These are phyloP conservation scores for Trichoderma asperellum DNA, from an alignment of 2,329 filamentous ascomycete species.

Conservation along the genomic window DNA sequence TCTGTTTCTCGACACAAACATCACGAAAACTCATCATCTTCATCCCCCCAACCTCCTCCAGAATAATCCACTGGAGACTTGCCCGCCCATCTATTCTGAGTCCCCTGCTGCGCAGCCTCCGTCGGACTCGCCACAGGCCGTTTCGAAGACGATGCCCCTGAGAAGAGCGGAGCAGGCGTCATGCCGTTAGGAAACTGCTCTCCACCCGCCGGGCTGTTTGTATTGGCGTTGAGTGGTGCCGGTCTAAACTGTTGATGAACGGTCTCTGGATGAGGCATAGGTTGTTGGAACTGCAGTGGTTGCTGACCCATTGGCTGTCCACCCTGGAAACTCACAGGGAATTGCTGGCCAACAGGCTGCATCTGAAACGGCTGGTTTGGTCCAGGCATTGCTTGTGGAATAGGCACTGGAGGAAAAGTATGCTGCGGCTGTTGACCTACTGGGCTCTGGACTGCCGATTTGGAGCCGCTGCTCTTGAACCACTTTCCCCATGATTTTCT, in stretches of 20 bases:
- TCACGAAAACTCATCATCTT: conserved; percentile 24
- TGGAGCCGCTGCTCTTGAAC: conserved; percentile 37
- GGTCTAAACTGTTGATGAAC: not conserved
- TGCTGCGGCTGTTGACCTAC: conserved; percentile 13
- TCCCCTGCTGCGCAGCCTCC: not conserved
- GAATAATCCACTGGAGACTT: conserved; percentile 38
- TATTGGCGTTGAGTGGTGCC: not conserved
- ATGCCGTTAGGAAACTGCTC: conserved; percentile 4
- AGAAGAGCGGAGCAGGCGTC: conserved; percentile 27
- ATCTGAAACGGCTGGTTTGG: conserved; percentile 14
- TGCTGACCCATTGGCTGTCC: conserved; percentile 12
- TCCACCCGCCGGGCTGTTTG: not conserved
- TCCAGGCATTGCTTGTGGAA: conserved; percentile 2
- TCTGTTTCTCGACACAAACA: not conserved
- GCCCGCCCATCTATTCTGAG: conserved; percentile 34
- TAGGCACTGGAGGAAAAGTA: conserved; percentile 10
- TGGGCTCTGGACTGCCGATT: conserved; percentile 25
- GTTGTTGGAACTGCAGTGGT: conserved; percentile 10
- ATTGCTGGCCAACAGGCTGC: not conserved
- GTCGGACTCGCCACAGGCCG: not conserved
- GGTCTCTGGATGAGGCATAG: not conserved
- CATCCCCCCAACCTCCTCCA: conserved; percentile 37
- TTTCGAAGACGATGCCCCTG: not conserved
- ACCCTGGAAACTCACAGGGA: conserved; percentile 23
- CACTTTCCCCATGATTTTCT: conserved; percentile 39